Percentiles rank a stretch among this genome's conserved stretches.
Evolutionary conservation across 208 protist species (phyloP).

Genomic region (Acanthamoeba pearcei): DNA sequence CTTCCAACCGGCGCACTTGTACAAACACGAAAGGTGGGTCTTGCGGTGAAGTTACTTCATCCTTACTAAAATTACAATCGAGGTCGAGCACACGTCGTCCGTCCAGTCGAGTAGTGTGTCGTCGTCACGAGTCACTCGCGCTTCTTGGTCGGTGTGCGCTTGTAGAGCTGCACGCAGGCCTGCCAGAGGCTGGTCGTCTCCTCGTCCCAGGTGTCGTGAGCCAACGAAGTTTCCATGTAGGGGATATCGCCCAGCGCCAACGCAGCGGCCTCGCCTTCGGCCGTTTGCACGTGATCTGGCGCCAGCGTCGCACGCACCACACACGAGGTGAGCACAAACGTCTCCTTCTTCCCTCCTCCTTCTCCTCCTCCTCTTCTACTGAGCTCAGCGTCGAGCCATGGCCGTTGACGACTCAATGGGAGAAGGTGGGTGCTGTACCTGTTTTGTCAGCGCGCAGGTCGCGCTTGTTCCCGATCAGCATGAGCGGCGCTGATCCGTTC

Average conservation of each 20-base stretch:
- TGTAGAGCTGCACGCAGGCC: constrained; percentile 36
- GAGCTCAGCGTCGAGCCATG: too few relatives aligned
- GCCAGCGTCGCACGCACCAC: not conserved
- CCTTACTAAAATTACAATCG: not conserved
- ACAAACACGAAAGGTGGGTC: not conserved
- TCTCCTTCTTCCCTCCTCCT: not conserved
- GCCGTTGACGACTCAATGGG: too few relatives aligned
- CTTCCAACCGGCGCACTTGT: not conserved
- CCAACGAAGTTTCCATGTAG: constrained; percentile 23
- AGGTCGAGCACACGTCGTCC: not conserved
- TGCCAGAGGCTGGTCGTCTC: constrained; percentile 4
- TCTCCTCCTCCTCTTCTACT: not conserved
- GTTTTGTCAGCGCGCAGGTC: constrained; percentile 40
- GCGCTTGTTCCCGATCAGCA: constrained; percentile 36
- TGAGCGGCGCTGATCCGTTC: constrained; percentile 15
- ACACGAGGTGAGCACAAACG: not conserved
- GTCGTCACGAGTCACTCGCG: not conserved
- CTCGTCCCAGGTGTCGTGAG: constrained; percentile 22
- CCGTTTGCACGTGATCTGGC: constrained; percentile 53
- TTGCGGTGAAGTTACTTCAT: not conserved
- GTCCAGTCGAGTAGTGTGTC: not conserved
- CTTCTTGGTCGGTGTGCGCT: not conserved
- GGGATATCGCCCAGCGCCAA: not conserved
- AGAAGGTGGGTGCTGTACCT: not conserved
- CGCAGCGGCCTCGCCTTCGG: constrained; percentile 27